Conservation (phyloP, 768 basidiomycete genomes). For the Mycena latifolia region DNA sequence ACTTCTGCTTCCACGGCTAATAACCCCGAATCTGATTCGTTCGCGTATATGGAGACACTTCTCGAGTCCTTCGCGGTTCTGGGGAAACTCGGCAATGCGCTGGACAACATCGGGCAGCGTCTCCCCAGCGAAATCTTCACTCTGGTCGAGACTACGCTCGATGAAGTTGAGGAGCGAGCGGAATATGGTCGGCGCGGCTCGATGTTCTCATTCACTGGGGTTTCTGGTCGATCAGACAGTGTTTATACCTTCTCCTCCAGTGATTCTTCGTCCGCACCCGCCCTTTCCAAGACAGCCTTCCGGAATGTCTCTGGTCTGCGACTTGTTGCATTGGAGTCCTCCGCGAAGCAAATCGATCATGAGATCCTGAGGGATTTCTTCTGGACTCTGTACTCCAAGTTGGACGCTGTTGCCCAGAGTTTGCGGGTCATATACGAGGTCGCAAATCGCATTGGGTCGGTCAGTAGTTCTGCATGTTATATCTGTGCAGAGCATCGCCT, state of each 20-base stretch:
- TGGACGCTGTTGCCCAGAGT: conserved; percentile 94
- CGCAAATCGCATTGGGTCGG: conserved; percentile 89
- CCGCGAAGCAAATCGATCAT: conserved; percentile 79
- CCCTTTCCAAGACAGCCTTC: conserved; percentile 42
- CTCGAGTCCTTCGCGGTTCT: conserved; percentile 94
- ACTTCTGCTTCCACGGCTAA: conserved; percentile 40
- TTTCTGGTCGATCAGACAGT: conserved; percentile 59
- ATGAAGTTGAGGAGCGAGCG: conserved; percentile 92
- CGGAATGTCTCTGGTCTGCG: conserved; percentile 70
- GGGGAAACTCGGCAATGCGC: conserved; percentile 85
- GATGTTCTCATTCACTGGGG: conserved; percentile 49
- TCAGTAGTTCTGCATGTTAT: conserved; percentile 55
- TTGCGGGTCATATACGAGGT: conserved; percentile 92
- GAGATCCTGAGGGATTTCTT: conserved; percentile 93
- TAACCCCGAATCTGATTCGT: conserved; percentile 95
- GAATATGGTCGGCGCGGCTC: conserved; percentile 77
- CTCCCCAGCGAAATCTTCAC: conserved; percentile 86
- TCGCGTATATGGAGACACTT: conserved; percentile 91
- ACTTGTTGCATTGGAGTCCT: conserved; percentile 79
- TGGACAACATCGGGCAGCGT: conserved; percentile 89
- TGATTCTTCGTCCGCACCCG: conserved; percentile 41
- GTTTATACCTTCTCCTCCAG: conserved; percentile 61
- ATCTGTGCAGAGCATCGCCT: background rate
- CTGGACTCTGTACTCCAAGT: conserved; percentile 97
- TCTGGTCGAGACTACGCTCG: conserved; percentile 87